phyloP scores from a whole-genome alignment of 148 eudicot genomes.

The Spergularia bocconei region DNA sequence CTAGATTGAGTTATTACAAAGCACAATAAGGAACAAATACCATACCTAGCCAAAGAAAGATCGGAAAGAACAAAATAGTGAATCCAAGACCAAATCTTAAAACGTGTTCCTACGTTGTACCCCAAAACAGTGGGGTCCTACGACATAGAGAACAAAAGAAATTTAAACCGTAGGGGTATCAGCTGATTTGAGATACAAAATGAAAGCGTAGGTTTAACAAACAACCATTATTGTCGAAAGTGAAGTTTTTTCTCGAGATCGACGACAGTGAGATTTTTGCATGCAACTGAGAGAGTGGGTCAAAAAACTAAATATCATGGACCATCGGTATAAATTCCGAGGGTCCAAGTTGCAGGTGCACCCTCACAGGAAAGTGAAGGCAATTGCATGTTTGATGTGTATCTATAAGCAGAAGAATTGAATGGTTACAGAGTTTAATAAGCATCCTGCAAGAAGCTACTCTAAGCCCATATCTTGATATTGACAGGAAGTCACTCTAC shows the following conservation, averaged over 20 bases:
- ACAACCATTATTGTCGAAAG: not conserved
- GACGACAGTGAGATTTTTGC: not conserved
- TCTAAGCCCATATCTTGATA: conserved; percentile 8
- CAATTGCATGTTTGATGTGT: conserved; percentile 8
- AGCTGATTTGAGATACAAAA: not conserved
- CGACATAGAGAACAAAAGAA: not conserved
- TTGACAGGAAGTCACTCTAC: conserved; percentile 11
- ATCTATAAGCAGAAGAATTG: conserved; percentile 11
- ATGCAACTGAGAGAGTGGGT: conserved; percentile 1
- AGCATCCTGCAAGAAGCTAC: not conserved
- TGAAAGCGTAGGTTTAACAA: not conserved
- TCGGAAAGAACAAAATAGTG: not conserved
- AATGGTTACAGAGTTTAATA: conserved; percentile 10
- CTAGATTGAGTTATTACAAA: not conserved
- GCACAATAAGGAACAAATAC: not conserved
- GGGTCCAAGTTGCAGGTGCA: conserved; percentile 18
- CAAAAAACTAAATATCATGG: conserved; percentile 18
- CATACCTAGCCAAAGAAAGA: not conserved
- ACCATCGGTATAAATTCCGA: not conserved
- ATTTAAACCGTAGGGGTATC: not conserved
- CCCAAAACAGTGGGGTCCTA: too few species aligned
- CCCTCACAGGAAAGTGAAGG: conserved; percentile 3
- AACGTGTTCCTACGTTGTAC: not conserved
- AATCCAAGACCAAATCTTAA: not conserved
- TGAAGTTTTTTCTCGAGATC: not conserved